A percentile compares a stretch with the other conserved stretches of the same genome.
These are phyloP conservation scores for Begonia loranthoides DNA, from an alignment of 306 rosid genomes.

Conservation along the genomic window DNA sequence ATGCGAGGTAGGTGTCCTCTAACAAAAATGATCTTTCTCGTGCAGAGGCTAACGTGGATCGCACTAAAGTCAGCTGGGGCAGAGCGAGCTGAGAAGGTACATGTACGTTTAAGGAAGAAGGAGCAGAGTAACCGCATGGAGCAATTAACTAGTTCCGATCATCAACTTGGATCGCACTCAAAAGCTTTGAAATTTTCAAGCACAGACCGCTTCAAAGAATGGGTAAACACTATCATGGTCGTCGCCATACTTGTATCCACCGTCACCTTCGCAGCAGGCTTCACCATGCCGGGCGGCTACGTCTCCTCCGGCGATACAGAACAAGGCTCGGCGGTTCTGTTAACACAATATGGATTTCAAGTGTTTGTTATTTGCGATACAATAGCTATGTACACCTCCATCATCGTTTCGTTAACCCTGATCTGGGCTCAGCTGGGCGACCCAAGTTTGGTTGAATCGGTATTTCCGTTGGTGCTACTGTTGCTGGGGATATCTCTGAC, in stretches of 20 bases:
- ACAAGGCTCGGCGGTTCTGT: slow-evolving; percentile 7
- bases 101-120: not conserved
- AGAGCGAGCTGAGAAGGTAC: not conserved
- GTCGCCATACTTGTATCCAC: slow-evolving; percentile 20
- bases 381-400: slow-evolving; percentile 18
- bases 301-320: slow-evolving; percentile 1
- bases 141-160: not conserved
- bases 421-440: slow-evolving; percentile 21
- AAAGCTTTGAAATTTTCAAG: too few species aligned
- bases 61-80: slow-evolving; percentile 6
- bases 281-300: slow-evolving; percentile 12
- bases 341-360: slow-evolving; percentile 4
- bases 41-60: slow-evolving; percentile 3
- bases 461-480: not conserved
- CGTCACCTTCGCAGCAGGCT: slow-evolving; percentile 21
- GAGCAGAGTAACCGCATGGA: not conserved
- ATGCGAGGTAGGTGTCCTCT: too few species aligned
- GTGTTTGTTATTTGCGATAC: slow-evolving; percentile 13
- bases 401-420: slow-evolving; percentile 12
- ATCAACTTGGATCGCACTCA: not conserved
- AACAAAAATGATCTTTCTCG: not conserved
- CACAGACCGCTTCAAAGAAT: not conserved
- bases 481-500: slow-evolving; percentile 17
- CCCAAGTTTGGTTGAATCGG: not conserved
- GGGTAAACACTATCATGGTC: slow-evolving; percentile 10